Percentiles rank a stretch among this genome's conserved stretches.
Evolutionary conservation across 2,329 filamentous ascomycete species (phyloP).

Genomic region (Colletotrichum magnum): DNA sequence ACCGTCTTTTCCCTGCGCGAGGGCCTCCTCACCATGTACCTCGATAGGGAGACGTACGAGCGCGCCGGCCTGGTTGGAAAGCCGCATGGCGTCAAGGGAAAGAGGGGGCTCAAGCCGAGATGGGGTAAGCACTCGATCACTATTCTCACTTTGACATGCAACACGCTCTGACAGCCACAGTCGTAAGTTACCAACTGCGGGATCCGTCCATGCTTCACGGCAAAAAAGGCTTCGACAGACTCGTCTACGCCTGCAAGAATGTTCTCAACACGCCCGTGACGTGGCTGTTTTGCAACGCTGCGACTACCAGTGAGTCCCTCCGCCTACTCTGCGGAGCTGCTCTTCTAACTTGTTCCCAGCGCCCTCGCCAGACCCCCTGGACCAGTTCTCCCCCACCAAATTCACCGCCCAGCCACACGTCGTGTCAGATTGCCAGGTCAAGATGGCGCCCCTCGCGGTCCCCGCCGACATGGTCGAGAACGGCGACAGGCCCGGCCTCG

Average conservation of each 20-base stretch:
- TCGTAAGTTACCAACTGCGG: slow-evolving; percentile 83
- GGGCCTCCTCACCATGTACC: slow-evolving; percentile 80
- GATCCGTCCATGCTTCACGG: slow-evolving; percentile 83
- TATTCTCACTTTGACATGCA: not conserved
- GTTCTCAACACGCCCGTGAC: slow-evolving; percentile 76
- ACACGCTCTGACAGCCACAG: slow-evolving; percentile 60
- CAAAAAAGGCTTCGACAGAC: slow-evolving; percentile 84
- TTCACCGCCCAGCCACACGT: slow-evolving; percentile 56
- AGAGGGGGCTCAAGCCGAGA: slow-evolving; percentile 74
- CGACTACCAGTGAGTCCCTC: slow-evolving; percentile 55
- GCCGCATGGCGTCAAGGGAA: slow-evolving; percentile 71
- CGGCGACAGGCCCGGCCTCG: slow-evolving; percentile 64
- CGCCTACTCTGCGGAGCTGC: slow-evolving; percentile 19
- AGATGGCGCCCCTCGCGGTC: slow-evolving; percentile 50
- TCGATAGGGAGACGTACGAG: slow-evolving; percentile 88
- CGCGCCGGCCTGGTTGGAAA: slow-evolving; percentile 84
- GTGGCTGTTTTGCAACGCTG: slow-evolving; percentile 84
- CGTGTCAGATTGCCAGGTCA: slow-evolving; percentile 44
- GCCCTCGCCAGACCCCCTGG: slow-evolving; percentile 64
- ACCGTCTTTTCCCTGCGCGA: slow-evolving; percentile 80
- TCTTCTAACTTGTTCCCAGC: slow-evolving; percentile 53
- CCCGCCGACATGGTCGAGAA: slow-evolving; percentile 48
- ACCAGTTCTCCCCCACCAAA: slow-evolving; percentile 58
- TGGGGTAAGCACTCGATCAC: slow-evolving; percentile 71
- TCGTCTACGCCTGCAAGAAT: slow-evolving; percentile 84